These are phyloP conservation scores for Dothiorella sarmentorum DNA, from an alignment of 2,329 filamentous ascomycete species.

Conservation along the genomic window DNA sequence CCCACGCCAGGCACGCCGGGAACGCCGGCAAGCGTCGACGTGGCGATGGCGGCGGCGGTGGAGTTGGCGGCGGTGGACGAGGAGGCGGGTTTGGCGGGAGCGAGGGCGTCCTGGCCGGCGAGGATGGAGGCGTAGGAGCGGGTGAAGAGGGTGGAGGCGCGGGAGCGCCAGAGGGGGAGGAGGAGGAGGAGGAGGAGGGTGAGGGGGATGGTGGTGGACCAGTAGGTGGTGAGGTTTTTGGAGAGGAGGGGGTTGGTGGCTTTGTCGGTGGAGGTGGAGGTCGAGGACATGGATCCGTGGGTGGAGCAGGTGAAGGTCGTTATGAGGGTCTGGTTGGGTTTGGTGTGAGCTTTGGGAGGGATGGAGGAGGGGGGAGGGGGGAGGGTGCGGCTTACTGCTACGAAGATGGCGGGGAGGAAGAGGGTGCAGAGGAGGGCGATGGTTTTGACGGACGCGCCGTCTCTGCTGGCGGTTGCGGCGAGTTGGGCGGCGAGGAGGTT, in stretches of 20 bases:
- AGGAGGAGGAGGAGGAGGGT: neutral
- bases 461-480: constrained; percentile 25
- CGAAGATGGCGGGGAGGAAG: constrained; percentile 42
- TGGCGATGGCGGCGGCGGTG: neutral
- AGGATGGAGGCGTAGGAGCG: neutral
- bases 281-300: neutral
- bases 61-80: neutral
- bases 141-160: neutral
- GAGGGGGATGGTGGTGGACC: constrained; percentile 9
- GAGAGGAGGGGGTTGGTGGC: neutral
- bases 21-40: neutral
- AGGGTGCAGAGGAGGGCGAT: constrained; percentile 41
- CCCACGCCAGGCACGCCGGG: neutral
- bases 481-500: constrained; percentile 19
- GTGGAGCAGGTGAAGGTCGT: constrained; percentile 8
- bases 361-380: neutral
- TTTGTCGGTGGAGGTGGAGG: neutral
- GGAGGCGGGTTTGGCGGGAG: neutral
- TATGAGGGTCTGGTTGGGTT: neutral
- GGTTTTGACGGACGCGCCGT: constrained; percentile 38
- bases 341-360: neutral
- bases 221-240: constrained; percentile 11
- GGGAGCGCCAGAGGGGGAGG: neutral
- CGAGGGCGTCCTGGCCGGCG: neutral
- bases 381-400: constrained; percentile 27